Evolutionary conservation across 2,329 filamentous ascomycete species (phyloP).

Genomic region (Coccinonectria pachysandricola): DNA sequence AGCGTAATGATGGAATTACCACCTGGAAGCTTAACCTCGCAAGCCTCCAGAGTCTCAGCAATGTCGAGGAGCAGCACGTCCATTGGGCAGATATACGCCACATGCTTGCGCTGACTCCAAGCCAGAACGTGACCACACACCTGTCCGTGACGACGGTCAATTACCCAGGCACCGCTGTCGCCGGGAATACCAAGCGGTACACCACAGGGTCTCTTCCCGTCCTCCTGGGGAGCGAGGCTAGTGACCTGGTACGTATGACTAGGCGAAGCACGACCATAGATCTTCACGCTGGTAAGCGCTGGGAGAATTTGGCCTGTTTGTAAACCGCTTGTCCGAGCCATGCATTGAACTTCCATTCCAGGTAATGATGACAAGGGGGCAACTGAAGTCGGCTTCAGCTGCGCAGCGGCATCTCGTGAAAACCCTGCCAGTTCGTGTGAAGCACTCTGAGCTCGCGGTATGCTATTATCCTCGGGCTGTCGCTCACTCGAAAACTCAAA

Average conservation of each 20-base stretch:
- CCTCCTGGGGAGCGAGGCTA: slow-evolving; percentile 23
- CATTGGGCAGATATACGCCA: slow-evolving; percentile 94
- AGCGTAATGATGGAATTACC: slow-evolving; percentile 33
- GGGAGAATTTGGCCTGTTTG: slow-evolving; percentile 69
- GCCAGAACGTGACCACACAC: slow-evolving; percentile 87
- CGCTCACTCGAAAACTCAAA: slow-evolving; percentile 69
- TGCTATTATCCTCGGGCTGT: slow-evolving; percentile 59
- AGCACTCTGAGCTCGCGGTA: slow-evolving; percentile 33
- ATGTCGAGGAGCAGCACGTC: slow-evolving; percentile 82
- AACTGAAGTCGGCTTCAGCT: slow-evolving; percentile 45
- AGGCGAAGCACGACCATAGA: slow-evolving; percentile 73
- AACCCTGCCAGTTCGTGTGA: slow-evolving; percentile 5
- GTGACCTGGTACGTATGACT: slow-evolving; percentile 58
- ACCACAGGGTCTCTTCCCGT: slow-evolving; percentile 9
- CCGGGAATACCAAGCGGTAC: slow-evolving; percentile 60
- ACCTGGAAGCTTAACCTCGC: slow-evolving; percentile 60
- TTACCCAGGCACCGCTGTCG: slow-evolving; percentile 88
- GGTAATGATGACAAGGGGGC: slow-evolving; percentile 53
- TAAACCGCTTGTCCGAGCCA: slow-evolving; percentile 76
- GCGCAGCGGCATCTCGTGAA: slow-evolving; percentile 19
- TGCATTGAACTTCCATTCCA: slow-evolving; percentile 73
- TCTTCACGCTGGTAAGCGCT: slow-evolving; percentile 73
- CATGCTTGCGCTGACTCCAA: slow-evolving; percentile 68
- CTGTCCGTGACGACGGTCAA: slow-evolving; percentile 66
- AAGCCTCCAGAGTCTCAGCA: slow-evolving; percentile 61